Evolutionary conservation across 2,329 filamentous ascomycete genomes (phyloP).

Genomic region (Talaromyces sp.): DNA sequence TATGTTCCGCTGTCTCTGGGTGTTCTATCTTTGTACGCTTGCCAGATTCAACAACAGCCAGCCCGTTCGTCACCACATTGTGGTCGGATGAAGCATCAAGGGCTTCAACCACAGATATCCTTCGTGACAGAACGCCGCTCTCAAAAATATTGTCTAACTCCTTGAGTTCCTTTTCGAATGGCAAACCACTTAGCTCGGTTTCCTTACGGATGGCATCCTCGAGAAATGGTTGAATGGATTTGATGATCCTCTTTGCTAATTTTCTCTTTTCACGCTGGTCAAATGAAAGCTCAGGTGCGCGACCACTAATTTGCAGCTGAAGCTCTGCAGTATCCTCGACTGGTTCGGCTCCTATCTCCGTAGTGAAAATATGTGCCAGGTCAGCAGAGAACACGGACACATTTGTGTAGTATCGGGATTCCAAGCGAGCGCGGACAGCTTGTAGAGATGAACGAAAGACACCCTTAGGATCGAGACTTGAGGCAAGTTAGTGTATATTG

Average conservation of each 20-base stretch:
- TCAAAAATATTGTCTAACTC: constrained; percentile 72
- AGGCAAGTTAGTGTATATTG: constrained; percentile 19
- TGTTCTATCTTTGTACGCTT: constrained; percentile 8
- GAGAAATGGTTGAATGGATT: constrained; percentile 69
- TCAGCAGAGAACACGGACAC: constrained; percentile 58
- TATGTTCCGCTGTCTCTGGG: constrained; percentile 22
- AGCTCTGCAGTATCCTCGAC: constrained; percentile 43
- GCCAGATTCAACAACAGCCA: constrained; percentile 19
- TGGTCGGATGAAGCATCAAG: constrained; percentile 38
- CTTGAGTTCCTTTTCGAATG: constrained; percentile 63
- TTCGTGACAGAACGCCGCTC: constrained; percentile 53
- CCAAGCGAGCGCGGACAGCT: constrained; percentile 49
- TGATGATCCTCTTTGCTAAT: constrained; percentile 84
- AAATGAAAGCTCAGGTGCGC: constrained; percentile 41
- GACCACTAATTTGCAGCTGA: constrained; percentile 48
- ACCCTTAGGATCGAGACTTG: constrained; percentile 47
- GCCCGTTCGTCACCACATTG: constrained; percentile 42
- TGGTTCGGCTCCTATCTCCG: constrained; percentile 48
- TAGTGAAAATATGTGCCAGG: constrained; percentile 52
- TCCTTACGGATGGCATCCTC: constrained; percentile 74
- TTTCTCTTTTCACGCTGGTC: constrained; percentile 78
- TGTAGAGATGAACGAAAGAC: constrained; percentile 52
- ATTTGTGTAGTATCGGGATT: constrained; percentile 55
- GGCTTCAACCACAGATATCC: constrained; percentile 45
- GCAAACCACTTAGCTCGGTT: constrained; percentile 68